Percentiles rank a stretch among this genome's conserved stretches.
Conservation (phyloP, 2,329 filamentous ascomycete genomes). For the Botrytis squamosa region DNA sequence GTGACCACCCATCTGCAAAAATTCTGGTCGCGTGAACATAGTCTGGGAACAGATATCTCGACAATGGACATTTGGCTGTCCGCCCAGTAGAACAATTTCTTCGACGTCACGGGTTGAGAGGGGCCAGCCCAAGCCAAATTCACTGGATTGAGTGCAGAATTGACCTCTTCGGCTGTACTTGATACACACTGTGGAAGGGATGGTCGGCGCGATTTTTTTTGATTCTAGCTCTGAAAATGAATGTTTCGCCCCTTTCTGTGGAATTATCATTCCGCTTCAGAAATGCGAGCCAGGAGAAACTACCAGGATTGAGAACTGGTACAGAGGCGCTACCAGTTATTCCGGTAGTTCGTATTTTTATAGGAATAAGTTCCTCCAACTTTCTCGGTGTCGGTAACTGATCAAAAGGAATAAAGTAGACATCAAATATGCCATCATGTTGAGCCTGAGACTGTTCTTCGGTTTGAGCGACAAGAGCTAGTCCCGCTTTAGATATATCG, state of each 20-base stretch:
- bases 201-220: accelerated
- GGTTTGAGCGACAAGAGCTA: neutral
- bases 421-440: neutral
- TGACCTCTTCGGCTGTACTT: neutral
- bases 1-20: neutral
- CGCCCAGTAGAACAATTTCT: neutral
- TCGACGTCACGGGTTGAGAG: accelerated
- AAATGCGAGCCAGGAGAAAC: neutral
- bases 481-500: neutral
- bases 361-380: neutral
- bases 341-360: neutral
- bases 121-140: neutral
- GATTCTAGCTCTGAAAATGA: neutral
- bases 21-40: accelerated
- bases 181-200: neutral
- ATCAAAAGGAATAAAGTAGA: neutral
- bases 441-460: neutral
- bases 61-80: neutral
- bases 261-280: neutral
- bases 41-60: neutral
- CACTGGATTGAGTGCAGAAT: neutral
- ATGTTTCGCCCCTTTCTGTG: neutral
- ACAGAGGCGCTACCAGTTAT: neutral
- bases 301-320: neutral
- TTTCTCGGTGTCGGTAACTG: neutral